phyloP scores from a whole-genome alignment of 768 basidiomycete genomes.

The Chalciporus chontae region DNA sequence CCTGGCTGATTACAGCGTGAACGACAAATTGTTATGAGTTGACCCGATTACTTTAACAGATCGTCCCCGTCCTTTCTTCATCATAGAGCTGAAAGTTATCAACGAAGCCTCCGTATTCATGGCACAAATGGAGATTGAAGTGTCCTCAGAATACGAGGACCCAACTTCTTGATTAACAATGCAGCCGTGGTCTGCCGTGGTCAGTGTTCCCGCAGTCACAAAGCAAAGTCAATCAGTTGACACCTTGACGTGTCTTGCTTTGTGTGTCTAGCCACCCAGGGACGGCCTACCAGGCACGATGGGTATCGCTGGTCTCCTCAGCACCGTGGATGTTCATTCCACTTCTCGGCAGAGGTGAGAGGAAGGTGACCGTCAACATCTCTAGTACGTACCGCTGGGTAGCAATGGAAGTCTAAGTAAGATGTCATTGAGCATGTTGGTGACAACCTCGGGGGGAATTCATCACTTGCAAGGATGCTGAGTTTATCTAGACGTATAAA shows the following conservation, averaged over 20 bases:
- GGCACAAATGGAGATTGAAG: constrained; percentile 15
- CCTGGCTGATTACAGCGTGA: constrained; percentile 7
- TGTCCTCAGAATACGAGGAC: constrained; percentile 12
- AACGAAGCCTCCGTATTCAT: constrained; percentile 24
- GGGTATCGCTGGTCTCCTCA: constrained; percentile 14
- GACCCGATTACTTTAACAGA: constrained; percentile 8
- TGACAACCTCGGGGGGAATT: too few species aligned
- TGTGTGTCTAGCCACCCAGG: constrained; percentile 12
- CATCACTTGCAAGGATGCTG: constrained; percentile 7
- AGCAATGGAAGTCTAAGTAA: constrained; percentile 35
- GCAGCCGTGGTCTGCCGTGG: constrained; percentile 34
- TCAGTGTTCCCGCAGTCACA: constrained; percentile 13
- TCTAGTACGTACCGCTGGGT: constrained; percentile 29
- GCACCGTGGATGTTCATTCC: constrained; percentile 27
- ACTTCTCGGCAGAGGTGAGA: constrained; percentile 28
- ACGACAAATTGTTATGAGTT: background rate
- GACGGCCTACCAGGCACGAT: constrained; percentile 28
- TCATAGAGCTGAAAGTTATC: constrained; percentile 30
- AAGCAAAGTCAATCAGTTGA: background rate
- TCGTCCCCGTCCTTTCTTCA: constrained; percentile 31
- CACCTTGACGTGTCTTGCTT: background rate
- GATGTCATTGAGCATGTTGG: constrained; percentile 35
- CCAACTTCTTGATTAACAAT: constrained; percentile 38
- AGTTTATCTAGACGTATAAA: constrained; percentile 31
- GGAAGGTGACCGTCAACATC: constrained; percentile 32